phyloP scores from a whole-genome alignment of 306 rosid species.

The Gynostemma pentaphyllum region DNA sequence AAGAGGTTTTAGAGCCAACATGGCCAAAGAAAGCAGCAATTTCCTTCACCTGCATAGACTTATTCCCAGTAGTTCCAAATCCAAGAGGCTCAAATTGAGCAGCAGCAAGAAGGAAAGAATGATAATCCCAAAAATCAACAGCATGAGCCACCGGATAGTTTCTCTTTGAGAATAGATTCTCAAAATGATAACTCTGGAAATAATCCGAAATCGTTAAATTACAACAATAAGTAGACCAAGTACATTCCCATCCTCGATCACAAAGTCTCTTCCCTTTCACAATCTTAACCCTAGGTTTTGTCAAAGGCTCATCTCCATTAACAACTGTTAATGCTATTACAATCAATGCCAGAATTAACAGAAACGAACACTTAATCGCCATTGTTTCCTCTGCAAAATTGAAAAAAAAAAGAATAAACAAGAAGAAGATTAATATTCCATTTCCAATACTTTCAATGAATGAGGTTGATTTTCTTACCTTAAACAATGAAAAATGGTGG shows the following conservation, averaged over 20 bases:
- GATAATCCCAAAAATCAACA: constrained; percentile 80
- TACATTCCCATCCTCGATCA: constrained; percentile 75
- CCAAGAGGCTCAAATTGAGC: constrained; percentile 58
- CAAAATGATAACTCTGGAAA: constrained; percentile 73
- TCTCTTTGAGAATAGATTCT: constrained; percentile 68
- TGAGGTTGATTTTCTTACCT: constrained; percentile 6
- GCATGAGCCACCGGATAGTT: constrained; percentile 76
- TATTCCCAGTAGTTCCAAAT: constrained; percentile 80
- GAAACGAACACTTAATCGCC: constrained; percentile 9
- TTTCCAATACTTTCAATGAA: not conserved
- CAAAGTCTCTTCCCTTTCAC: constrained; percentile 61
- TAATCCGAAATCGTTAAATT: constrained; percentile 60
- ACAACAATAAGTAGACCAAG: constrained; percentile 61
- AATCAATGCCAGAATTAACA: constrained; percentile 14
- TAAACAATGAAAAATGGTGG: not conserved
- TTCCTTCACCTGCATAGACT: constrained; percentile 69
- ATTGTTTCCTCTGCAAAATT: constrained; percentile 2
- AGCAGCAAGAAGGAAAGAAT: constrained; percentile 62
- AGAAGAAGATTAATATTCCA: not conserved
- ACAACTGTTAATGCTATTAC: constrained; percentile 10
- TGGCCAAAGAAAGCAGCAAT: constrained; percentile 83
- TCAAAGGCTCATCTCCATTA: constrained; percentile 19
- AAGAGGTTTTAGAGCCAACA: constrained; percentile 76
- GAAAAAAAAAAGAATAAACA: not conserved
- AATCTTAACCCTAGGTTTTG: constrained; percentile 35